Conservation (phyloP, 805 yeast genomes). For the Saccharomycopsis microspora region DNA sequence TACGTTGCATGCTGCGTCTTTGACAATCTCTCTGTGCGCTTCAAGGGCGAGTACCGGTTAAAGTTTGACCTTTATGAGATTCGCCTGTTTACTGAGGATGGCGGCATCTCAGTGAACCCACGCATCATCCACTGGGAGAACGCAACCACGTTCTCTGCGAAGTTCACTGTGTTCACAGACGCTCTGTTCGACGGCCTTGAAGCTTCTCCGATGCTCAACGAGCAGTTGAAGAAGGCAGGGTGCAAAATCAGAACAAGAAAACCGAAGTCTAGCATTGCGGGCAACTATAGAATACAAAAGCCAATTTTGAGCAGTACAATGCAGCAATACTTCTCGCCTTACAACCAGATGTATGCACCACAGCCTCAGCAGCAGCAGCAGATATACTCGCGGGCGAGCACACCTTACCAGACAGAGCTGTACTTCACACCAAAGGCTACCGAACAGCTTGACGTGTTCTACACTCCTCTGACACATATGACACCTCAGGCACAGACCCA, state of each 20-base stretch:
- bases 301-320: not conserved
- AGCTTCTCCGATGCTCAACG: slow-evolving; percentile 15
- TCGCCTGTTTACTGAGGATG: slow-evolving; percentile 3
- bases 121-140: slow-evolving; percentile 12
- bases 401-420: no score
- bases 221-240: slow-evolving; percentile 16
- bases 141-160: slow-evolving; percentile 12
- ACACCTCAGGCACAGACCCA: no score
- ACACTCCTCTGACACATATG: no score
- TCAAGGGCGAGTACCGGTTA: slow-evolving; percentile 15
- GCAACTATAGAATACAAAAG: not conserved
- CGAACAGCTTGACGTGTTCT: no score
- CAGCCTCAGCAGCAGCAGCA: no score
- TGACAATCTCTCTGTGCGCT: slow-evolving; percentile 15
- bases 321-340: not conserved
- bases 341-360: no score
- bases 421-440: no score
- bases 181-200: slow-evolving; percentile 16
- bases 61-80: slow-evolving; percentile 15
- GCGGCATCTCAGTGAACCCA: slow-evolving; percentile 1
- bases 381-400: no score
- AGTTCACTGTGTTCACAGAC: slow-evolving; percentile 16
- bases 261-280: slow-evolving; percentile 1
- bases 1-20: slow-evolving; percentile 15
- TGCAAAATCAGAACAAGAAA: slow-evolving; percentile 17